phyloP scores from a whole-genome alignment of 768 basidiomycete species.

The Boletus tomentosulus region DNA sequence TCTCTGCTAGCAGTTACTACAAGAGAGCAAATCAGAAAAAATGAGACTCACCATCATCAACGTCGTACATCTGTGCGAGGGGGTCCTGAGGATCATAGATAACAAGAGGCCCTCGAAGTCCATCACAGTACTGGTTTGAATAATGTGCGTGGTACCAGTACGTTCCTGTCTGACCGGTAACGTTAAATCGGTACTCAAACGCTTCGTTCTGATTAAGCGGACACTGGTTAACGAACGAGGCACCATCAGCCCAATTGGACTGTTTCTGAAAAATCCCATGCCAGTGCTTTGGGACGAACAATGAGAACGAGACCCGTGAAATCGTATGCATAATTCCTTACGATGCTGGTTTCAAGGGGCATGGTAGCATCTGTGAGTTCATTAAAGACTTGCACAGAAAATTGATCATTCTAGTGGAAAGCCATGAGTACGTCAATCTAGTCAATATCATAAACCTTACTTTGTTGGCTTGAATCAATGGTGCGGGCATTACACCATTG shows the following conservation, averaged over 20 bases:
- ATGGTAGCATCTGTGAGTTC: conserved; percentile 42
- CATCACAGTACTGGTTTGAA: conserved; percentile 33
- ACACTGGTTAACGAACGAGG: conserved; percentile 37
- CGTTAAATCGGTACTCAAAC: conserved; percentile 35
- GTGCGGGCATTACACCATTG: conserved; percentile 40
- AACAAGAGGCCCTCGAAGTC: conserved; percentile 35
- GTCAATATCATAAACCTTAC: background rate
- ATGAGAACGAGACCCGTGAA: conserved; percentile 15
- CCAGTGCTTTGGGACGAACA: conserved; percentile 19
- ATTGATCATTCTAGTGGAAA: conserved; percentile 29
- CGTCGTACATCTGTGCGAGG: conserved; percentile 35
- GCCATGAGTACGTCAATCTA: background rate
- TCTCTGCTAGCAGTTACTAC: conserved; percentile 15
- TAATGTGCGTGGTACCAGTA: conserved; percentile 43
- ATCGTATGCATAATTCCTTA: conserved; percentile 10
- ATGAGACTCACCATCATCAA: conserved; percentile 36
- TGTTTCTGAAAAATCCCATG: conserved; percentile 24
- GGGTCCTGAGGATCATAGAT: conserved; percentile 41
- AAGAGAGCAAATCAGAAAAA: background rate
- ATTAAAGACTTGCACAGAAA: conserved; percentile 42
- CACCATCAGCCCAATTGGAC: conserved; percentile 26
- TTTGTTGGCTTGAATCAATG: conserved; percentile 40
- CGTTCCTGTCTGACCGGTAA: conserved; percentile 33
- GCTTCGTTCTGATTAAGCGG: conserved; percentile 33
- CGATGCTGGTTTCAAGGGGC: conserved; percentile 41